Evolutionary conservation across 208 protist species (phyloP), one percentile per base, ranked within the genome.

Genomic region (Strigomonas culicis): DNA sequence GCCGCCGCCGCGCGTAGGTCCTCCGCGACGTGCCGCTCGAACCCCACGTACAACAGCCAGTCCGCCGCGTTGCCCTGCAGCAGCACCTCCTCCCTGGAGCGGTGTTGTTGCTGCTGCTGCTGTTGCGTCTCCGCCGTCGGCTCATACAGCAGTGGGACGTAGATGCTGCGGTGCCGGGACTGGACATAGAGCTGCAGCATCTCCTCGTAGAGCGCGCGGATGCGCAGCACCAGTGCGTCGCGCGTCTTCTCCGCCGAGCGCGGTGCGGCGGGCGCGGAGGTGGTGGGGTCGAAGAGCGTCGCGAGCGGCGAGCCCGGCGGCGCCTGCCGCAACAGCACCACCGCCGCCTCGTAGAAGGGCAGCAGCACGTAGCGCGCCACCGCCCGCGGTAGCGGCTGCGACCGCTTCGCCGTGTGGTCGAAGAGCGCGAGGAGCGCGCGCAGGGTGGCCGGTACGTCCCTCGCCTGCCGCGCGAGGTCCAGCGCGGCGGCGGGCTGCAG

Each of bases 11-110:
- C 53, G 13, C 21, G n/a, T 56, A 85, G 53, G 63, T 85, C 79
- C 55, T 72, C 70, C 25, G 75, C 75, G 36, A 85, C 72, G 3
- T 72, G 44, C 24, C 75, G 71, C 56, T 85, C 79, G 43, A 85
- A 85, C 0, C 24, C 53, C 22, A 81, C 66, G 59, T 79, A 72
- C 17, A 50, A 22, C 1, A 70, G 47, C 79, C 79, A 85, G 52
- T 85, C 79, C 2, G 2, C 51, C 2, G 72, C 64, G 63, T 79
- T 85, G 6, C 13, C 22, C 19, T 28, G 30, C 28, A 28, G 11
- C 8, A 63, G 43, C 19, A 27, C 41, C 17, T 51, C 59, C 4
- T 19, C 6, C 44, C 36, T 6, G 36, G 36, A 13, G 36, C 36
- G 36, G 13, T 17, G 39, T 39, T 28, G 36, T 41, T 6, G 36